Evolutionary conservation across 495 filamentous ascomycete genomes (phyloP), one percentile per base, ranked within the genome.

Genomic region (Chaetomidium leptoderma): DNA sequence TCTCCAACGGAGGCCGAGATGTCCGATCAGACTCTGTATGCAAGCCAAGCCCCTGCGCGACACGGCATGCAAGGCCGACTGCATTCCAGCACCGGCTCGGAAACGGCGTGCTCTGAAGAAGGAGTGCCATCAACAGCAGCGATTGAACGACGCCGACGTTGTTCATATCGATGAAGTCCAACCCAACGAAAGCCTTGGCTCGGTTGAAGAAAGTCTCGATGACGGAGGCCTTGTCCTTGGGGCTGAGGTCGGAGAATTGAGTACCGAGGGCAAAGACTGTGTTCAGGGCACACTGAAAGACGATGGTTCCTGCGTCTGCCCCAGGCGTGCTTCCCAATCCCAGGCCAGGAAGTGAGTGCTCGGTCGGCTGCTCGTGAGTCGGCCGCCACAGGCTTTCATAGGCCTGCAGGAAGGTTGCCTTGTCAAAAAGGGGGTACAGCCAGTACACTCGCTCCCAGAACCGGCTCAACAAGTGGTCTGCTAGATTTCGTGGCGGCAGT

Each of bases 61-160:
- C 62, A 10, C 78, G 65, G 49, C 75, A 78, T 2, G 78, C 77
- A 7, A 81, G 50, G 1, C 78, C 78, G 14, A 79, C 67, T 1
- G 71, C 55, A 55, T 76, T 76, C 76, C 78, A 81, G 53, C 76
- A 80, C 19, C 71, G 61, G 26, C 63, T 71, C 3, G 77, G 73
- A 53, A 78, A 77, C 1, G 71, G 70, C 1, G 77, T 76, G 46
- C 72, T 75, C 50, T 78, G 77, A 3, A 80, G 69, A 44, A 74
- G 70, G 6, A 78, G 57, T 1, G 74, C 71, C 33, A 74, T 63
- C 7, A 81, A 59, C 21, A 81, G 55, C 10, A 81, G 64, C 3
- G 72, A 68, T 49, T 81, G 78, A 1, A 80, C 76, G 0, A 77
- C 70, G 0, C 74, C 76, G 13, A 79, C 62, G 1, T 72, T 76